These are phyloP conservation scores for Syzygium jambos DNA, from an alignment of 345 rosid species.

Conservation along the genomic window DNA sequence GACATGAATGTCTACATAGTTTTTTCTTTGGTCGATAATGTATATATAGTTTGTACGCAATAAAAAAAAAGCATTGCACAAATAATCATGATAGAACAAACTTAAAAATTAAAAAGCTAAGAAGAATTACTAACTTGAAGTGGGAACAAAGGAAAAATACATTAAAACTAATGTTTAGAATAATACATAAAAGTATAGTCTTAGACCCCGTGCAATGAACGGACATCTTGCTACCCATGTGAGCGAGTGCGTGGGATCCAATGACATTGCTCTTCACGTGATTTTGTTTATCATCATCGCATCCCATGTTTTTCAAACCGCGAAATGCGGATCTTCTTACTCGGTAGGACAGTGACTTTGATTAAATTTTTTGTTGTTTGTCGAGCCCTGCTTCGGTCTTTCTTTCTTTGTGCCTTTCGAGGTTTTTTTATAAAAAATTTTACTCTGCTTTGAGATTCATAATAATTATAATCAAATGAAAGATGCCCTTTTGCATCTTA, in stretches of 20 bases:
- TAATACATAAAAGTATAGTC: accelerated
- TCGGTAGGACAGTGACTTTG: no score
- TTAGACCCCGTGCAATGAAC: not conserved
- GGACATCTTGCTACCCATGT: accelerated
- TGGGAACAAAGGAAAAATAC: not conserved
- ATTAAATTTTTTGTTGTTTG: no score
- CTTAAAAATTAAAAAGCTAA: not conserved
- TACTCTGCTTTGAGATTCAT: accelerated
- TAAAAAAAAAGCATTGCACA: not conserved
- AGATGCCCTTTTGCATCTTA: not conserved
- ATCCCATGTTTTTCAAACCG: not conserved
- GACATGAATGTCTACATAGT: not conserved
- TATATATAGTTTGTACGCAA: not conserved
- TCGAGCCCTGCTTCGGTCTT: no score
- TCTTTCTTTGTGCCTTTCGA: not conserved
- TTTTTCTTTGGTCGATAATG: not conserved
- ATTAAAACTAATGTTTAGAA: not conserved
- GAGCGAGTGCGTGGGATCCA: not conserved
- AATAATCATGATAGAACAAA: not conserved
- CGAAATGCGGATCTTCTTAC: not conserved
- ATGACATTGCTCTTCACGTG: not conserved
- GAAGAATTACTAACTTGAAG: not conserved
- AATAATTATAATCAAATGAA: not conserved
- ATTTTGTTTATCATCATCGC: not conserved
- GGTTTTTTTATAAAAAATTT: not conserved